Conservation (phyloP, 169 alveolate species). For the Plasmodium adleri region DNA sequence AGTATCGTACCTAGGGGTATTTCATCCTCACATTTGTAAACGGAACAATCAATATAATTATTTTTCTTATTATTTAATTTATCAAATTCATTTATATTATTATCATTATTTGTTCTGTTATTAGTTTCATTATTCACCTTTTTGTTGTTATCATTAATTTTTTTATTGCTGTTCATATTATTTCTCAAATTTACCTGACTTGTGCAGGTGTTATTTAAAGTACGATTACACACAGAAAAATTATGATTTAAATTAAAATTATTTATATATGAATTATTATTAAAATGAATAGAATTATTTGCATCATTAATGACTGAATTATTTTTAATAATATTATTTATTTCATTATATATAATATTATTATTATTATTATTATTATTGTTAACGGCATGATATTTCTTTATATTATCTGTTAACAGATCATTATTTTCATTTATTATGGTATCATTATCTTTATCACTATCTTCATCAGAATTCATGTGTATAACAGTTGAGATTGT, state of each 20-base stretch:
- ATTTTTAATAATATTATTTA: neutral
- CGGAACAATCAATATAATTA: neutral
- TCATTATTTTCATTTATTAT: slow-evolving; percentile 27
- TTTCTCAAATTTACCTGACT: neutral
- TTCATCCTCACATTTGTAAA: slow-evolving; percentile 69
- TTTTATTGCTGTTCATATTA: neutral
- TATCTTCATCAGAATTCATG: slow-evolving; percentile 34
- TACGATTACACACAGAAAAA: neutral
- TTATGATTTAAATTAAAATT: no score
- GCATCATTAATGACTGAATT: neutral
- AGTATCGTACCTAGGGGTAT: slow-evolving; percentile 69
- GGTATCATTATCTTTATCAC: slow-evolving; percentile 58
- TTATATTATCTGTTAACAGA: slow-evolving; percentile 11
- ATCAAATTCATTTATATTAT: neutral
- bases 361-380: neutral
- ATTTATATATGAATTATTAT: neutral
- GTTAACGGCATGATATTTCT: neutral
- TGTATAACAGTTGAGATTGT: slow-evolving; percentile 45
- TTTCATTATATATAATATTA: neutral
- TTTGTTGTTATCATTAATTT: neutral
- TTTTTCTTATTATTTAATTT: neutral
- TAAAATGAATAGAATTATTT: neutral
- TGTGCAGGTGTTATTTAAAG: neutral
- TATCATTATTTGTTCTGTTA: neutral
- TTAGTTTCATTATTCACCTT: neutral